Base-by-base conservation (phyloP, 164 flowering plant genomes). In the Chimonanthus praecox region DNA sequence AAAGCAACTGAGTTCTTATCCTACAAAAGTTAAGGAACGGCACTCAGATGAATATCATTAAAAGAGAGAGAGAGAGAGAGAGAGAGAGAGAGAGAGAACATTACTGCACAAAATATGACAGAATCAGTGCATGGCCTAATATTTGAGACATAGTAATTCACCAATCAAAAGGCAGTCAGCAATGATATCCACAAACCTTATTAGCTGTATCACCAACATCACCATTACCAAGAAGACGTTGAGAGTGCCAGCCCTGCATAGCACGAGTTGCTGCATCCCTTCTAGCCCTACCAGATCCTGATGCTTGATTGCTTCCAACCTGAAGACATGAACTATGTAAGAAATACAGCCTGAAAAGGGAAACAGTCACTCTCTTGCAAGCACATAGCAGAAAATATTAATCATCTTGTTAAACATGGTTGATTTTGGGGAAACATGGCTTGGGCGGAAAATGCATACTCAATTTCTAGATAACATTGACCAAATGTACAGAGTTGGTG, bases 191-290 rank as follows among this genome's bases (percentile, higher is more conserved):
- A 79, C 78, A 78, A 49, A 92, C 97, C 93, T 90, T 91, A 44
- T 85, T 86, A 51, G 88, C 82, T 5, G 92, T 91, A 68, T 92
- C 92, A 74, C 90, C 89, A 78, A 90, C 88, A 82, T 92, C 97
- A 73, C 94, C 98, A 77, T 86, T 88, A 70, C 94, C 87, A 72
- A 86, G 87, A 79, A 87, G 84, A 47, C 94, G 94, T 75, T 88
- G 92, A 58, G 94, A 86, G 71, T 91, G 94, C 97, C 97, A 94
- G 72, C 95, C 97, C 81, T 92, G 97, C 97, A 89, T 91, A 48
- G 97, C 97, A 74, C 98, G 97, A 80, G 94, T 94, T 64, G 98
- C 98, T 72, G 98, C 90, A 85, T 94, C 98, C 73, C 98, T 87
- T 60, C 94, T 82, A 62, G 89, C 94, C 80, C 98, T 87, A 47